Base-by-base conservation (phyloP, 495 filamentous ascomycete genomes). In the Hyaloscypha bicolor region DNA sequence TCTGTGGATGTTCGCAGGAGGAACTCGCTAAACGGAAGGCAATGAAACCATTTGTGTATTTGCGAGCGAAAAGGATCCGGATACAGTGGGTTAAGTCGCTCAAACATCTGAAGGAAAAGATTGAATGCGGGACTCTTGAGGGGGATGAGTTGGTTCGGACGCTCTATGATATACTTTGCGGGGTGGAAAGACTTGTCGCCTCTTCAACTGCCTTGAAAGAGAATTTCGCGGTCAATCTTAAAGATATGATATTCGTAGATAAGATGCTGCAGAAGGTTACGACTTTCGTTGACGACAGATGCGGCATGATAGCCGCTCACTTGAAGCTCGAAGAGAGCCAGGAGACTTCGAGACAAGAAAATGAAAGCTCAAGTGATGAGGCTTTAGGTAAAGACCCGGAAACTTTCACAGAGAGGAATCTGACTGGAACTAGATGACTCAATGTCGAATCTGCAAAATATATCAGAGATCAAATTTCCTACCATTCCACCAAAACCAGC, bases 1-100 rank as follows among this genome's bases (percentile, higher is more conserved):
- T 65, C 12, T 65, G 63, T 32, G 51, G 51, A 22, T 19, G 1
- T 64, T 19, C 45, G 6, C 6, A 31, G 45, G 14, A 53, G 11
- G 62, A 53, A 31, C 3, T 32, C 5, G 32, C 16, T 21, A 55
- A 31, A 19, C 55, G 62, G 62, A 37, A 64, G 6, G 3, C 12
- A 11, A 21, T 55, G 45, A 64, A 64, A 29, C 62, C 62, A 6
- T 64, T 64, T 55, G 51, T 32, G 3, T 64, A 64, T 55, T n/a
- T 64, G 62, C 55, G 33, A 33, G 9, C n/a, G 9, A 33, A 53
- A 22, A 39, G 55, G 19, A 29, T 64, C 30, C 21, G 22, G 19
- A 39, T 19, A 2, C 30, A 55, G 31, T 64, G 62, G 62, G 32
- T 5, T 14, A 55, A 55, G 45, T 64, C 45, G 12, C 29, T 55